These are phyloP conservation scores for Copromyces sp. DNA, from an alignment of 495 filamentous ascomycete species.

Conservation along the genomic window DNA sequence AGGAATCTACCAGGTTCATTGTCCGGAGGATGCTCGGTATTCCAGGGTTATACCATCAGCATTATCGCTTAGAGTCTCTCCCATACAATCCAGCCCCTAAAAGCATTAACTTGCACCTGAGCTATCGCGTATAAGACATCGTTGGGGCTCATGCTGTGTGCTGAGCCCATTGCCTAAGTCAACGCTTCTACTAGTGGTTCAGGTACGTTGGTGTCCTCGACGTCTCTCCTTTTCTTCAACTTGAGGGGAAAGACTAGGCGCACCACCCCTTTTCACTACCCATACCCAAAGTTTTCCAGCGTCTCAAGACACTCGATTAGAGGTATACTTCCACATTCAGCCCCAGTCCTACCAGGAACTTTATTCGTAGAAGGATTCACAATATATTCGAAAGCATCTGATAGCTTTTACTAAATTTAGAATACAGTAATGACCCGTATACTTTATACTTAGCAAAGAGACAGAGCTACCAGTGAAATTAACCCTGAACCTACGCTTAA, in stretches of 20 bases:
- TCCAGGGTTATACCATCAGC: not conserved
- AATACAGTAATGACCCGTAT: too few relatives aligned
- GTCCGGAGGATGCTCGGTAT: not conserved
- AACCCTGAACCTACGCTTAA: too few relatives aligned
- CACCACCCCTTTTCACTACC: too few relatives aligned
- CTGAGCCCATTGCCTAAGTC: not conserved
- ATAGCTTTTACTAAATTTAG: too few relatives aligned
- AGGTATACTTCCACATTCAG: too few relatives aligned
- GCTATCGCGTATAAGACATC: not conserved
- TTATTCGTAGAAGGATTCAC: too few relatives aligned
- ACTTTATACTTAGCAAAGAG: too few relatives aligned
- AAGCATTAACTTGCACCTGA: not conserved
- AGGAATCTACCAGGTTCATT: not conserved
- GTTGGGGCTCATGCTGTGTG: not conserved
- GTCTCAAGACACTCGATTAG: too few relatives aligned
- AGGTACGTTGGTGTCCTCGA: not conserved
- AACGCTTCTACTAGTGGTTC: not conserved
- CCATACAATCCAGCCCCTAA: not conserved
- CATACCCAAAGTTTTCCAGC: too few relatives aligned
- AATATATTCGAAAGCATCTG: too few relatives aligned
- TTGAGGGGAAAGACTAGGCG: not conserved
- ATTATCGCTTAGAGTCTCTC: not conserved
- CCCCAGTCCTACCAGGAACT: too few relatives aligned
- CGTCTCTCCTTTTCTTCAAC: not conserved
- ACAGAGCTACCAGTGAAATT: too few relatives aligned